phyloP scores from a whole-genome alignment of 768 basidiomycete species.

The Cystofilobasidium capitatum region DNA sequence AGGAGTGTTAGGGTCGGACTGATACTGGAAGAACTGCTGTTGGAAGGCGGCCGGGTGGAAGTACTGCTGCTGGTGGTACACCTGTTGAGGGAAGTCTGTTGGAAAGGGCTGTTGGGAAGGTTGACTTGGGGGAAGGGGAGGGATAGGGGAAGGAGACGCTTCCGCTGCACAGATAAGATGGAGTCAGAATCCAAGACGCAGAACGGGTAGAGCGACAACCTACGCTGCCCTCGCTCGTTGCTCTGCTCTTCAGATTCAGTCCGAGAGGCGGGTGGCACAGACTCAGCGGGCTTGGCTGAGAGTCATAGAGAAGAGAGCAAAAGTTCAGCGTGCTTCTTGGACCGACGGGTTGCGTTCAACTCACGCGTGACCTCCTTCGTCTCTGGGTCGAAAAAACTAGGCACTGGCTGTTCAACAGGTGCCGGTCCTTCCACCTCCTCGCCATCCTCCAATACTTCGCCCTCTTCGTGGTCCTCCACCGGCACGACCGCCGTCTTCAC shows the following conservation, averaged over 20 bases:
- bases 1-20: too few relatives aligned
- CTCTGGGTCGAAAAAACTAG: not conserved
- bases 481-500: not conserved
- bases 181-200: too few relatives aligned
- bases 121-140: not conserved
- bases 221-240: too few relatives aligned
- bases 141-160: not conserved
- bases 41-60: not conserved
- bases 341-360: too few relatives aligned
- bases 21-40: too few relatives aligned
- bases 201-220: too few relatives aligned
- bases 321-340: too few relatives aligned
- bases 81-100: not conserved
- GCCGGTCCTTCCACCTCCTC: not conserved
- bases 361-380: not conserved
- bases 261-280: too few relatives aligned
- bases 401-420: not conserved
- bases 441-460: not conserved
- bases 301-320: conserved; percentile 2
- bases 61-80: not conserved
- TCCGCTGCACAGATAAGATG: not conserved
- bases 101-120: not conserved
- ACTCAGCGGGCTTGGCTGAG: too few relatives aligned
- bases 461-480: conserved; percentile 12
- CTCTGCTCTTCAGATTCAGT: too few relatives aligned